phyloP scores from a whole-genome alignment of 176 grass and related monocot species.

The Musa beccarii region DNA sequence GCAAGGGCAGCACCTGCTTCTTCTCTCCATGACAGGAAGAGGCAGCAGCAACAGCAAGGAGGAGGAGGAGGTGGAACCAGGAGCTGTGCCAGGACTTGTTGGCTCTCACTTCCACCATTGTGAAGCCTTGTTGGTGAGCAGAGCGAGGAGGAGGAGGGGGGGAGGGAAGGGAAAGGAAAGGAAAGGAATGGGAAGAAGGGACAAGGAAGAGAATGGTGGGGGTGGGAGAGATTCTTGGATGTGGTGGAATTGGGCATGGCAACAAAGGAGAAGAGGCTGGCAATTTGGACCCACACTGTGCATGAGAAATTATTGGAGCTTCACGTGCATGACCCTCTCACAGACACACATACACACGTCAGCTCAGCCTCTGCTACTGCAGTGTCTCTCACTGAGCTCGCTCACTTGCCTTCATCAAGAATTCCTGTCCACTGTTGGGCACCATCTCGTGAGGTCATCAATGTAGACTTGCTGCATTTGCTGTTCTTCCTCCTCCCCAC shows the following conservation, averaged over 20 bases:
- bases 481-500: too few relatives aligned
- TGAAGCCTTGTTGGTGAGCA: neutral
- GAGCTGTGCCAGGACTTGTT: neutral
- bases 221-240: constrained; percentile 43
- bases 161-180: neutral
- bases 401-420: neutral
- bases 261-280: constrained; percentile 59
- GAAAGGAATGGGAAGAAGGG: neutral
- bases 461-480: too few relatives aligned
- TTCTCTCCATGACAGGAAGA: constrained; percentile 31
- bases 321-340: constrained; percentile 57
- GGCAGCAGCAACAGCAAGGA: neutral
- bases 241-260: constrained; percentile 46
- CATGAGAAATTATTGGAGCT: constrained; percentile 56
- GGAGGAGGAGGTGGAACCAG: neutral
- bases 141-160: constrained; percentile 3
- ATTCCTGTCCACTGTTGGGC: too few relatives aligned
- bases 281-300: constrained; percentile 2
- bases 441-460: too few relatives aligned
- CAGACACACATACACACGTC: constrained; percentile 8
- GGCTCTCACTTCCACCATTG: constrained; percentile 6
- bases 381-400: neutral
- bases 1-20: constrained; percentile 15
- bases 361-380: constrained; percentile 13
- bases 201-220: neutral